Base-by-base conservation (phyloP, 495 filamentous ascomycete species). In the Penicillium salamii region DNA sequence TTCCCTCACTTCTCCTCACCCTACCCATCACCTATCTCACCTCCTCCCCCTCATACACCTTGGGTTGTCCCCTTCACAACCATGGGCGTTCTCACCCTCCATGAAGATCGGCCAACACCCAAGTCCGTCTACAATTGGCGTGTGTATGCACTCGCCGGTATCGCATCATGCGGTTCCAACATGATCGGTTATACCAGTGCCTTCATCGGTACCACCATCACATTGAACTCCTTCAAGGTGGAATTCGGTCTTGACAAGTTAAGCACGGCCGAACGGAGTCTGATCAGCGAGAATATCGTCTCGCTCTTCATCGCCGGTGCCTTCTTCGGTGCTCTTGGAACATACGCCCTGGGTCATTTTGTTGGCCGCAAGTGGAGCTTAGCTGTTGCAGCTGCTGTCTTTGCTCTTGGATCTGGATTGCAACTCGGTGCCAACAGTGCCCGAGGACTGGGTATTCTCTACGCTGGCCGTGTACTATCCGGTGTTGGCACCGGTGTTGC, bases 401-500 rank as follows among this genome's bases (percentile, higher is more conserved):
- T 89, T 55, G 75, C 79, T 29, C 62, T 89, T 28, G 85, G 84
- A 40, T 76, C 84, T 40, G 83, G 79, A 55, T 58, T 87, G 15
- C 85, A 82, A 72, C 63, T 86, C 19, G 83, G 79, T 20, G 78
- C 79, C 7, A 85, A 71, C 57, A 67, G 69, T 13, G 61, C 75
- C 1, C 69, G 77, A 35, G 84, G 84, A 11, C 62, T 89, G 7
- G 81, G 77, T 1, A 72, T 85, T 31, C 80, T 87, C 53, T 78
- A 84, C 80, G 78, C 70, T 49, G 89, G 88, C 7, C 82, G 89
- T 54, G 78, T 88, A 37, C 71, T 91, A 33, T 76, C 80, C 48
- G 89, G 89, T 42, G 53, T 93, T 36, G 86, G 83, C 46, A 82
- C 90, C 49, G 89, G 89, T 51, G 87, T 90, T 43, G 82, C 81